Percentiles rank a stretch among this genome's conserved stretches.
Conservation (phyloP, 257 asterid genomes). For the Anisodus tanguticus region DNA sequence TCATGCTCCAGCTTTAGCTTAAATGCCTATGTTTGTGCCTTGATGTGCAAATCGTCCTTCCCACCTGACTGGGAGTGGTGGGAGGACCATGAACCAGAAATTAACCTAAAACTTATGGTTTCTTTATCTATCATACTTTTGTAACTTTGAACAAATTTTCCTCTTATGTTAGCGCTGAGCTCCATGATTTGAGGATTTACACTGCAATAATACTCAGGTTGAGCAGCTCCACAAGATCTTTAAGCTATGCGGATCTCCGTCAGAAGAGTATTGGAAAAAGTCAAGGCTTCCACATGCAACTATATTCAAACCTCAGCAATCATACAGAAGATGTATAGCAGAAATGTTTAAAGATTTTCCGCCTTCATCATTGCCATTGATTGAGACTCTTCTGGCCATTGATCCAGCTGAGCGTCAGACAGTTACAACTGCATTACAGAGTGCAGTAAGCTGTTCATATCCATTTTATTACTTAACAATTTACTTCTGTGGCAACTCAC, state of each 20-base stretch:
- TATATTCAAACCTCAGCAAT: constrained; percentile 84
- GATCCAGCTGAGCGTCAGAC: constrained; percentile 84
- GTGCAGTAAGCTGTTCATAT: constrained; percentile 66
- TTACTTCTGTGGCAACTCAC: not conserved
- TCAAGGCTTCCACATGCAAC: constrained; percentile 84
- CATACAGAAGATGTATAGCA: constrained; percentile 72
- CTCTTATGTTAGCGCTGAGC: constrained; percentile 20
- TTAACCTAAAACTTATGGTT: not conserved
- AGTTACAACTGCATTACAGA: constrained; percentile 68
- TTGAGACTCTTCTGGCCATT: constrained; percentile 77
- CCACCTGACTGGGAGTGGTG: not conserved
- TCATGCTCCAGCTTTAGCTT: constrained; percentile 15
- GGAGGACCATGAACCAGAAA: not conserved
- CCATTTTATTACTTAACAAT: constrained; percentile 11
- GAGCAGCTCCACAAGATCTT: constrained; percentile 92
- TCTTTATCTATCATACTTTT: not conserved
- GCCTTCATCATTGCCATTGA: constrained; percentile 70
- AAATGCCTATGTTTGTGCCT: not conserved
- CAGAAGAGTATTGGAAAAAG: constrained; percentile 85
- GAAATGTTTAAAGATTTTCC: constrained; percentile 81
- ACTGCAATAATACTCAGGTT: constrained; percentile 53
- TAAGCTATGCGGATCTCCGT: constrained; percentile 89
- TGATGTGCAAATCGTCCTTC: not conserved
- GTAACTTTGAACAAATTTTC: constrained; percentile 17
- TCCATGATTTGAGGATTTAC: constrained; percentile 25